Base-by-base conservation (phyloP, 495 filamentous ascomycete species). In the Hyaloscypha hepaticicola region DNA sequence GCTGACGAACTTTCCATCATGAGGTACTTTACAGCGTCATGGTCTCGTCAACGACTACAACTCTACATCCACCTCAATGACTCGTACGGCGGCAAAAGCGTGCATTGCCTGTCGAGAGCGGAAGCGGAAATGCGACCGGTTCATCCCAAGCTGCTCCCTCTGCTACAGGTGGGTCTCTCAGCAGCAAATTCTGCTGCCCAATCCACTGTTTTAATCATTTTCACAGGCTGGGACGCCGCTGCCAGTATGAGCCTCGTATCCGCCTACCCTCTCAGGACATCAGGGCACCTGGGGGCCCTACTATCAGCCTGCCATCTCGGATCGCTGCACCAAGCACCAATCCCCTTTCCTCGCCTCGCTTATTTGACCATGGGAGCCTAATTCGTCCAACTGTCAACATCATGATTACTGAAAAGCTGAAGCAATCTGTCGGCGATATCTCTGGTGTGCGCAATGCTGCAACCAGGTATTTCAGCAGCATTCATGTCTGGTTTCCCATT, bases 401-500 rank as follows among this genome's bases (percentile, higher is more conserved):
- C 58, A 64, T 33, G 28, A 67, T 63, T 58, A 64, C 63, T 12
- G 63, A 65, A 8, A 33, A 66, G 16, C n/a, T 69, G 21, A 58
- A n/a, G 14, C 22, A 22, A 12, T 49, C 38, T 16, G 49, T 69
- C 4, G 67, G 63, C 19, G 56, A 60, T 55, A 21, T 66, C 3
- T 60, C 68, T 33, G 61, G 65, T 27, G 63, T 79, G 49, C 70
- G 72, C 16, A 69, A 71, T 21, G 66, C 68, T 2, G 66, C 72
- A 0, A 57, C 50, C 5, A 64, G 65, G 9, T 79, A 75, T 58
- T 79, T 79, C 49, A 51, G 52, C 14, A 69, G 66, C 38, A 64
- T 78, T 8, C 77, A 79, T 67, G 52, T 50, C 29, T 81, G 80
- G 81, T 77, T 83, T 70, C 81, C 80, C 16, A 75, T 83, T 56